A percentile compares a stretch with the other conserved stretches of the same genome.
Conservation (phyloP, 805 yeast species). For the Sugiyamaella smithiae region DNA sequence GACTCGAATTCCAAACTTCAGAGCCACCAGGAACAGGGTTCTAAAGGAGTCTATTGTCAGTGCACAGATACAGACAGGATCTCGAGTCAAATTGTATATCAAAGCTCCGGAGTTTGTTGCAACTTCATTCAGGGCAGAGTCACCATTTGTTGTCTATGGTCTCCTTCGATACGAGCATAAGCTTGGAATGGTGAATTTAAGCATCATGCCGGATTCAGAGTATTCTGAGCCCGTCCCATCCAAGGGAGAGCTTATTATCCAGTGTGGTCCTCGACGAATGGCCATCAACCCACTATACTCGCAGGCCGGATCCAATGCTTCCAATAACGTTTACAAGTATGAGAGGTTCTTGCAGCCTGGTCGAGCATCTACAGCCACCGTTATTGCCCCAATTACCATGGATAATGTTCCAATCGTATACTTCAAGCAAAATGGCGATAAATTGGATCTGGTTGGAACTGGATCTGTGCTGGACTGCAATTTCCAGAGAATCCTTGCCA, state of each 20-base stretch:
- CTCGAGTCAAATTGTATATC: conserved; percentile 56
- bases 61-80: conserved; percentile 58
- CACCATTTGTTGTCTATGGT: conserved; percentile 67
- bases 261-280: conserved; percentile 91
- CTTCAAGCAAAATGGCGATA: conserved; percentile 52
- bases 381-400: conserved; percentile 83
- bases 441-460: conserved; percentile 68
- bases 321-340: conserved; percentile 83
- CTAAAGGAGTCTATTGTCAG: conserved; percentile 52
- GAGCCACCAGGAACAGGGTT: conserved; percentile 68
- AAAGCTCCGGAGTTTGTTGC: conserved; percentile 50
- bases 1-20: conserved; percentile 70
- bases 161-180: conserved; percentile 84
- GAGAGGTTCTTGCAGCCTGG: conserved; percentile 84
- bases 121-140: conserved; percentile 47
- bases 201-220: conserved; percentile 86
- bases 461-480: conserved; percentile 89
- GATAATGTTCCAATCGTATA: conserved; percentile 77
- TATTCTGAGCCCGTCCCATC: conserved; percentile 81
- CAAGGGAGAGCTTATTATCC: conserved; percentile 77
- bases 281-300: conserved; percentile 80
- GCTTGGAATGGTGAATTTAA: conserved; percentile 74
- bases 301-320: conserved; percentile 61
- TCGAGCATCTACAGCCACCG: conserved; percentile 70
- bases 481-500: conserved; percentile 77